Percentiles rank a stretch among this genome's conserved stretches.
These are phyloP conservation scores for Paraphaeosphaeria minitans DNA, from an alignment of 2,329 filamentous ascomycete species.

Conservation along the genomic window DNA sequence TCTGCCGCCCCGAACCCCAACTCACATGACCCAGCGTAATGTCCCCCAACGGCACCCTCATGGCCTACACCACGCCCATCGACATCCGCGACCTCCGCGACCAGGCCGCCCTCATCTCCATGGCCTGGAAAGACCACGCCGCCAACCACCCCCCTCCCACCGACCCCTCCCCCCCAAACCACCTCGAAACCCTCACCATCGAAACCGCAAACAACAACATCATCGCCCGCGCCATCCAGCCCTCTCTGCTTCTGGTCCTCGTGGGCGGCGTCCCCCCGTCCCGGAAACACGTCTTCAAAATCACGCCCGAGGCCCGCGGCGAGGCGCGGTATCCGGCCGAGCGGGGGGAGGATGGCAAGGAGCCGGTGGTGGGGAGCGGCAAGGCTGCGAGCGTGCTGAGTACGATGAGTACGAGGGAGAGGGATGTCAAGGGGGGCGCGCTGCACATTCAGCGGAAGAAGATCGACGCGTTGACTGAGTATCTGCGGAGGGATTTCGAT, in stretches of 20 bases:
- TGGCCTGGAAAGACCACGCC: slow-evolving; percentile 56
- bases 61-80: slow-evolving; percentile 56
- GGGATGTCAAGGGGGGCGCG: slow-evolving; percentile 45
- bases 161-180: not conserved
- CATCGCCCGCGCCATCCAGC: slow-evolving; percentile 53
- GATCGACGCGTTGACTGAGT: slow-evolving; percentile 52
- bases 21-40: slow-evolving; percentile 48
- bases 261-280: slow-evolving; percentile 54
- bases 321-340: slow-evolving; percentile 44
- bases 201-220: slow-evolving; percentile 54
- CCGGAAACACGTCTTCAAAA: slow-evolving; percentile 46
- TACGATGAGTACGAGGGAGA: slow-evolving; percentile 45
- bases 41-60: slow-evolving; percentile 57
- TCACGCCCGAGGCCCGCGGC: slow-evolving; percentile 51
- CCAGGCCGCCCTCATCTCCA: slow-evolving; percentile 55
- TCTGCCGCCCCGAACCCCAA: not conserved
- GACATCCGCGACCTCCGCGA: slow-evolving; percentile 56
- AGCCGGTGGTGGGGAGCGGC: slow-evolving; percentile 6
- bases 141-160: slow-evolving; percentile 3
- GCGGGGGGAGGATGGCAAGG: slow-evolving; percentile 15
- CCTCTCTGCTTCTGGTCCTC: slow-evolving; percentile 53
- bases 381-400: slow-evolving; percentile 38
- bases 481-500: slow-evolving; percentile 52
- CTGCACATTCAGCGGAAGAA: slow-evolving; percentile 57
- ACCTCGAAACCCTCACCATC: slow-evolving; percentile 53